These are phyloP conservation scores for Heterobasidion occidentale DNA, from an alignment of 1,284 basidiomycete species.

Conservation along the genomic window DNA sequence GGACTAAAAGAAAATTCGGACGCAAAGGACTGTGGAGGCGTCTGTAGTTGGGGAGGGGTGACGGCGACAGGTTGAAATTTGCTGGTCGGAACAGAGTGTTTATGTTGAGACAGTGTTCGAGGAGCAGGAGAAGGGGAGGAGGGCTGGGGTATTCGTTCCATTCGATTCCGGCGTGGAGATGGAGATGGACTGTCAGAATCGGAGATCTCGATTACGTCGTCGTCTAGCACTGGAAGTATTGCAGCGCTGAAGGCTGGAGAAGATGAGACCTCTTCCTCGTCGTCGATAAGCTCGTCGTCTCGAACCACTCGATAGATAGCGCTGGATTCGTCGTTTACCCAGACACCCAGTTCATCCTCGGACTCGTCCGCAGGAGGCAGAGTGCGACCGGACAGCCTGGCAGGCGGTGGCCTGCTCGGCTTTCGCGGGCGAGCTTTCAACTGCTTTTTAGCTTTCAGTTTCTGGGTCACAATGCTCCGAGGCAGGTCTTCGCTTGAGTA, in stretches of 20 bases:
- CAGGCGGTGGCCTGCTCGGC: neutral
- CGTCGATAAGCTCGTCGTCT: constrained; percentile 13
- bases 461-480: neutral
- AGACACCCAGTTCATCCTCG: constrained; percentile 38
- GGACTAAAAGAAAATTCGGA: constrained; percentile 4
- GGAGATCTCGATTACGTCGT: neutral
- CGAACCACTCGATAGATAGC: constrained; percentile 14
- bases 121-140: neutral
- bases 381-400: constrained; percentile 1
- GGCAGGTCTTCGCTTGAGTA: no score
- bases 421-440: neutral
- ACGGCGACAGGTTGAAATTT: no score
- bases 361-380: constrained; percentile 12
- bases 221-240: neutral
- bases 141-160: neutral
- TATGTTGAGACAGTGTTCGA: neutral
- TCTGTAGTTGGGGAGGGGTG: constrained; percentile 12
- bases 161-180: neutral
- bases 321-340: constrained; percentile 31
- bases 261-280: constrained; percentile 20
- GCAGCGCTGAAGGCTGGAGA: neutral
- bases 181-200: neutral
- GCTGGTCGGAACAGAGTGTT: no score
- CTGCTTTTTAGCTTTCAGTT: neutral
- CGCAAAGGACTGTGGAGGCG: constrained; percentile 18